These are phyloP conservation scores for Carallia brachiata DNA, from an alignment of 345 rosid species.

Conservation along the genomic window DNA sequence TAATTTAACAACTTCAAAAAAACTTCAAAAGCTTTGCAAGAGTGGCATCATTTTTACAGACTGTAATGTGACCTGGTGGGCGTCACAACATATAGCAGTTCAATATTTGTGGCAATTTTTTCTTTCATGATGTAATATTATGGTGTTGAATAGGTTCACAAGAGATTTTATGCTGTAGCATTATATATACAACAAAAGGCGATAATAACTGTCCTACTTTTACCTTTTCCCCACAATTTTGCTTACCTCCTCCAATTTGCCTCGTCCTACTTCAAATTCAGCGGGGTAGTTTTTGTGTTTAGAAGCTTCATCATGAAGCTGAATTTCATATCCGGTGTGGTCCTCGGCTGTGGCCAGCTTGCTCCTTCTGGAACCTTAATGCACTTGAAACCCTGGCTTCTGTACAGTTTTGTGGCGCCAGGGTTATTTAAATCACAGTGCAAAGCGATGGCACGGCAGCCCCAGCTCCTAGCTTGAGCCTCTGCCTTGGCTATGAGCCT, in stretches of 20 bases:
- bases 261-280: constrained; percentile 6
- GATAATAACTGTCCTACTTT: constrained; percentile 10
- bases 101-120: too few relatives aligned
- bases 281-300: constrained; percentile 30
- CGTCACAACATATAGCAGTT: neutral
- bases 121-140: neutral
- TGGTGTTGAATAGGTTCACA: neutral
- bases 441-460: constrained; percentile 75
- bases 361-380: constrained; percentile 80
- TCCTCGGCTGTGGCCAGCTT: constrained; percentile 76
- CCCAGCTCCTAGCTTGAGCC: constrained; percentile 82
- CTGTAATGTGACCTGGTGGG: neutral
- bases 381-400: constrained; percentile 65
- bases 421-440: constrained; percentile 78
- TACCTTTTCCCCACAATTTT: neutral
- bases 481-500: constrained; percentile 77
- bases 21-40: neutral
- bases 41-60: neutral
- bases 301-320: constrained; percentile 93
- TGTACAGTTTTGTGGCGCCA: constrained; percentile 70
- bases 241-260: neutral
- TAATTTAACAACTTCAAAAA: too few relatives aligned
- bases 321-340: constrained; percentile 59
- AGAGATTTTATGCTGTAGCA: neutral
- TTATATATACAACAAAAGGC: constrained; percentile 11